A percentile compares a stretch with the other conserved stretches of the same genome.
phyloP scores from a whole-genome alignment of 257 asterid species.

The Solanum sitiens region DNA sequence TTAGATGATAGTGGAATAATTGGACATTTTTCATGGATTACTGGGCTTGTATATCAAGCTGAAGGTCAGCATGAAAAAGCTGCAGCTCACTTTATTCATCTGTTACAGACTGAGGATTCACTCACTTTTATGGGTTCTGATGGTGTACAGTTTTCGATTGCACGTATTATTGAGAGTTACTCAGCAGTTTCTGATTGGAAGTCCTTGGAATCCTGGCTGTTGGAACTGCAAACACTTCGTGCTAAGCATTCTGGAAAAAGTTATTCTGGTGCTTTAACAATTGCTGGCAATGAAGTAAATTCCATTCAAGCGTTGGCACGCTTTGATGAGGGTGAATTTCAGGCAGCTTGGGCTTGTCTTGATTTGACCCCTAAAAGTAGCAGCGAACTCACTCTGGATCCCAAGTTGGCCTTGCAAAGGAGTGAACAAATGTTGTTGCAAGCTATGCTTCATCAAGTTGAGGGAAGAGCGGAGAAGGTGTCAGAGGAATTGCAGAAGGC shows the following conservation, averaged over 20 bases:
- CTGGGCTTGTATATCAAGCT: slow-evolving; percentile 88
- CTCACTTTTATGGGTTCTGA: slow-evolving; percentile 83
- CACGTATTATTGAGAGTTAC: slow-evolving; percentile 79
- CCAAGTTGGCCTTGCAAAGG: slow-evolving; percentile 88
- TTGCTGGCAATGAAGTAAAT: slow-evolving; percentile 92
- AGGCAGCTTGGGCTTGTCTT: slow-evolving; percentile 91
- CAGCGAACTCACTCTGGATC: slow-evolving; percentile 85
- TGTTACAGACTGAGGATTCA: slow-evolving; percentile 75
- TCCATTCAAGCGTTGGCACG: slow-evolving; percentile 86
- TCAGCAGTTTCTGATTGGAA: slow-evolving; percentile 91
- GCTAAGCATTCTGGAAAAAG: slow-evolving; percentile 82
- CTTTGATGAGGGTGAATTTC: slow-evolving; percentile 84
- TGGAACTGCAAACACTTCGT: slow-evolving; percentile 87
- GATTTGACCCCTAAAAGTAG: slow-evolving; percentile 96
- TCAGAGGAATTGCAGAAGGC: slow-evolving; percentile 73
- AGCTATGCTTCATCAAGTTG: slow-evolving; percentile 80
- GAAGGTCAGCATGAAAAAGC: slow-evolving; percentile 95
- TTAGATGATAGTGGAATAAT: slow-evolving; percentile 29
- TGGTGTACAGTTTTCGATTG: slow-evolving; percentile 79
- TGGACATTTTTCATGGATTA: slow-evolving; percentile 73
- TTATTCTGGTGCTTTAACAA: slow-evolving; percentile 86
- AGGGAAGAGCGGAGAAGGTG: slow-evolving; percentile 73
- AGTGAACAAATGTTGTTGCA: slow-evolving; percentile 98
- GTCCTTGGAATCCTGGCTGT: slow-evolving; percentile 88
- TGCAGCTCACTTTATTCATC: slow-evolving; percentile 82